Evolutionary conservation across 2,329 filamentous ascomycete genomes (phyloP).

Genomic region (Fusarium albosuccineum): DNA sequence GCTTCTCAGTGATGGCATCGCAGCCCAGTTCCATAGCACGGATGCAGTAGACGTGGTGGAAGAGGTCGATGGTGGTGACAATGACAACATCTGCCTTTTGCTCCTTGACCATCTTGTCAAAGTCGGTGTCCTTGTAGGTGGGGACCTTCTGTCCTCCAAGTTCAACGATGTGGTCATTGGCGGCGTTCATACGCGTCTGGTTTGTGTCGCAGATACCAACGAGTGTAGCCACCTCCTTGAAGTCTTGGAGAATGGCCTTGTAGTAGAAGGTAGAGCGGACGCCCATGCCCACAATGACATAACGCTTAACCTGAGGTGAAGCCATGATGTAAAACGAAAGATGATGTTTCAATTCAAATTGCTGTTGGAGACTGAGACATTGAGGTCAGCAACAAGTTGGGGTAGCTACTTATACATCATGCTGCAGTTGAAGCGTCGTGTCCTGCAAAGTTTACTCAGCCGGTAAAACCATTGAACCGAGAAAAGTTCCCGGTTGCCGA

Average conservation of each 20-base stretch:
- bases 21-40: constrained; percentile 70
- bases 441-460: no score
- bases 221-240: constrained; percentile 60
- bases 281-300: constrained; percentile 70
- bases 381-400: no score
- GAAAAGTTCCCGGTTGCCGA: no score
- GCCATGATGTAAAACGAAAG: constrained; percentile 19
- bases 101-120: constrained; percentile 69
- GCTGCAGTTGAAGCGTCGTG: no score
- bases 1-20: constrained; percentile 72
- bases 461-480: no score
- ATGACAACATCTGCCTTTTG: constrained; percentile 72
- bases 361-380: no score
- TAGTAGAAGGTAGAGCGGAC: constrained; percentile 72
- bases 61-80: constrained; percentile 73
- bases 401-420: no score
- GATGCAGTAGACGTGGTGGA: constrained; percentile 71
- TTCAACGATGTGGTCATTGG: constrained; percentile 61
- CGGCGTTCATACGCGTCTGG: constrained; percentile 69
- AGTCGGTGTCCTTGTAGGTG: constrained; percentile 66
- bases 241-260: constrained; percentile 67
- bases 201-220: constrained; percentile 72
- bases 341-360: no score
- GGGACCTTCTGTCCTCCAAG: constrained; percentile 64
- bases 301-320: constrained; percentile 53